phyloP scores from a whole-genome alignment of 805 yeast genomes.

The Kazachstania kunashirensis region DNA sequence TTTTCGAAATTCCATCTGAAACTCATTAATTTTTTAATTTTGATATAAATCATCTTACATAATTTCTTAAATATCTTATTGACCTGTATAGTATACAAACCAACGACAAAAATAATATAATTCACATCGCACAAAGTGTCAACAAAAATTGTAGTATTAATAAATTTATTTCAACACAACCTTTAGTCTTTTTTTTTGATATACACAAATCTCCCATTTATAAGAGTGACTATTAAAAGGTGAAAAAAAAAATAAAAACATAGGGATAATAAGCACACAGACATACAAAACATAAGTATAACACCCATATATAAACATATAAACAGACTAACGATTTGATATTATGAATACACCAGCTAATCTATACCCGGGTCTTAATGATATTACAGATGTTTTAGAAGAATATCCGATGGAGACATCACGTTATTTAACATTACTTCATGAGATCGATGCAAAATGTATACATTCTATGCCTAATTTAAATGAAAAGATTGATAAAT shows the following conservation, averaged over 20 bases:
- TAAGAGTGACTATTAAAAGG: too few relatives aligned
- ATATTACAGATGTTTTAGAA: slow-evolving; percentile 80
- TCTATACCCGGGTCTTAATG: slow-evolving; percentile 79
- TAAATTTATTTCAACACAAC: too few relatives aligned
- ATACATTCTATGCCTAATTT: slow-evolving; percentile 63
- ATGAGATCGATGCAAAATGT: slow-evolving; percentile 93
- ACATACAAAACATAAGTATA: too few relatives aligned
- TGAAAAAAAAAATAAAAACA: too few relatives aligned
- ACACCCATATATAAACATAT: too few relatives aligned
- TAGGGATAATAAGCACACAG: too few relatives aligned
- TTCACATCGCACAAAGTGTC: too few relatives aligned
- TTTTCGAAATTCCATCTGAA: slow-evolving; percentile 76
- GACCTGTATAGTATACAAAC: neutral
- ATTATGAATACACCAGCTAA: slow-evolving; percentile 34
- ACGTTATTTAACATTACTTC: slow-evolving; percentile 74
- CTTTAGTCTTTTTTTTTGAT: too few relatives aligned
- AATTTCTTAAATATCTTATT: neutral
- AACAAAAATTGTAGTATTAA: too few relatives aligned
- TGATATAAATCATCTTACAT: neutral
- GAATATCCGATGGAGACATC: slow-evolving; percentile 80
- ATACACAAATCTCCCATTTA: too few relatives aligned
- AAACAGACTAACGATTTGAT: too few relatives aligned
- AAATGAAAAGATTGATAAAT: slow-evolving; percentile 30
- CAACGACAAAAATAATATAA: too few relatives aligned
- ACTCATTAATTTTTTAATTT: slow-evolving; percentile 21